Base-by-base conservation (phyloP, 2,329 filamentous ascomycete species). In the Magnaporthiopsis poae region DNA sequence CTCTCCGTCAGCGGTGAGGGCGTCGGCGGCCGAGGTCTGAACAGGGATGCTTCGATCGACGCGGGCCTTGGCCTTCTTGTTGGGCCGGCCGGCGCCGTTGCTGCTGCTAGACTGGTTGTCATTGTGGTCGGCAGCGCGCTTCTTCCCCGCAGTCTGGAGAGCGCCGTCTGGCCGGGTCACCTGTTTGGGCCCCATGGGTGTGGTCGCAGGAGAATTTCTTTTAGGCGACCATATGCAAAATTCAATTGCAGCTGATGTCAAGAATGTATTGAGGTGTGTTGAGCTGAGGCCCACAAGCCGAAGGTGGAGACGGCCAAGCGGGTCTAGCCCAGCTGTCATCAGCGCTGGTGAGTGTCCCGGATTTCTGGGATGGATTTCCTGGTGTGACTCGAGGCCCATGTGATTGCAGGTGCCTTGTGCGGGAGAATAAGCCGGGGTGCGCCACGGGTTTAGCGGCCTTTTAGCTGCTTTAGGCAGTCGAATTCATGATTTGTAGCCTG, bases 1-100 rank as follows among this genome's bases (percentile, higher is more conserved):
- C 74, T 96, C 89, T 74, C 94, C 95, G 77, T 90, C 87, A 64
- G 82, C 81, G 31, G 85, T 76, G 8, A 82, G 83, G 12, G 79
- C 80, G 60, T 84, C 79, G 21, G 82, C 78, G 21, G 78, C 76
- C 71, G 63, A 64, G 18, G 36, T 25, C 15, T 64, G 62, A 25
- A 64, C 62, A 39, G 62, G 25, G 21, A 59, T 64, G 36, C 46
- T 52, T 29, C 62, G 62, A 12, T 59, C 62, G 36, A 36, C 29
- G 13, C 36, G 46, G 31, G 62, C 62, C 62, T 64, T 64, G 62
- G 46, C 36, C 62, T 36, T 46, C 29, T 64, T 64, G 36, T 64
- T 64, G 5, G 61, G 61, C 61, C 33, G 35, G 29, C 31, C 61
- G 61, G 18, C 35, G 61, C 31, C 31, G 31, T 33, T 62, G 61